Evolutionary conservation across 2,329 filamentous ascomycete genomes (phyloP).

Genomic region (Fusarium penzigii): DNA sequence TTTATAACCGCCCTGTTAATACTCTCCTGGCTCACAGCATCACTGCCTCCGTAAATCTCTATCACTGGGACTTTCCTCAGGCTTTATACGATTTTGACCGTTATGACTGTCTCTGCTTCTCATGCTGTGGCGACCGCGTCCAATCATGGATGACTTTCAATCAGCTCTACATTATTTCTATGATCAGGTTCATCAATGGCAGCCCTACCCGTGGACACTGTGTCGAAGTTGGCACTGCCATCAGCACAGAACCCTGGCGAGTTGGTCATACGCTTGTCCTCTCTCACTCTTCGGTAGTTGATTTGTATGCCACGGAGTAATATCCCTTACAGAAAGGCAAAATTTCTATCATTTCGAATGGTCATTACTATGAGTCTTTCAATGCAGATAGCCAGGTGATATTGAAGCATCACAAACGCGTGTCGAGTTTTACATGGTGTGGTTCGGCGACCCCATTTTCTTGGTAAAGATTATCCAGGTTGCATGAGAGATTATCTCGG

Average conservation of each 20-base stretch:
- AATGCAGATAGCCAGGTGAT: conserved; percentile 8
- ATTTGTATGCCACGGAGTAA: conserved; percentile 17
- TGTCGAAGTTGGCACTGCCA: conserved; percentile 3
- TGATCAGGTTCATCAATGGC: conserved; percentile 23
- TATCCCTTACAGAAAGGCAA: conserved; percentile 8
- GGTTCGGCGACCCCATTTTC: conserved; percentile 26
- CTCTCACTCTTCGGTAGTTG: conserved; percentile 15
- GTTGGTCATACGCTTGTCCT: conserved; percentile 20
- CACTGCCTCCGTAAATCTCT: conserved; percentile 37
- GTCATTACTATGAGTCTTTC: conserved; percentile 24
- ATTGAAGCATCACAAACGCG: conserved; percentile 11
- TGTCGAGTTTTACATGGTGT: conserved; percentile 23
- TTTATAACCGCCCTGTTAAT: conserved; percentile 59
- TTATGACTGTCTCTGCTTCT: conserved; percentile 29
- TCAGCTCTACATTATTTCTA: conserved; percentile 30
- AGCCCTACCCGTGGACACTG: conserved; percentile 18
- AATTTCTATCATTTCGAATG: conserved; percentile 24
- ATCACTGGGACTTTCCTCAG: conserved; percentile 19
- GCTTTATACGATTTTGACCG: conserved; percentile 28
- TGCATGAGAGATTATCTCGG: conserved; percentile 21
- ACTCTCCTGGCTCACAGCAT: conserved; percentile 54
- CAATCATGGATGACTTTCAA: conserved; percentile 34
- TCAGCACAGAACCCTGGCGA: conserved; percentile 21
- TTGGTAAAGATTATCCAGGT: conserved; percentile 22
- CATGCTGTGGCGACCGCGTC: conserved; percentile 36